Conservation (phyloP, 495 filamentous ascomycete genomes). For the Talaromyces stipitatus region DNA sequence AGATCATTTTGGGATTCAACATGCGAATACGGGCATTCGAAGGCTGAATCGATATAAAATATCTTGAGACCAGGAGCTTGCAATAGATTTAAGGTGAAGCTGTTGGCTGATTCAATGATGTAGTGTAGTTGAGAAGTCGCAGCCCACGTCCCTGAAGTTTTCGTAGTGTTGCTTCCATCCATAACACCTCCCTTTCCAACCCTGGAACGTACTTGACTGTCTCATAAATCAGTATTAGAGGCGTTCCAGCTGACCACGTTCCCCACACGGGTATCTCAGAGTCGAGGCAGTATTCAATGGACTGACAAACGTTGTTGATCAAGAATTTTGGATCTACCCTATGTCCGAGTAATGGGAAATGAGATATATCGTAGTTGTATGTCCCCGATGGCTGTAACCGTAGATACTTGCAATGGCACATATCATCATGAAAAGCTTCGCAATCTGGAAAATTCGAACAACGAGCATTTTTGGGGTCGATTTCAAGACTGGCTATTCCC, state of each 20-base stretch:
- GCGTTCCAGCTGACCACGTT: background rate
- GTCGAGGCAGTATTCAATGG: constrained; percentile 20
- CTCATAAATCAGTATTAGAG: constrained; percentile 1
- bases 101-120: background rate
- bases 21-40: background rate
- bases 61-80: background rate
- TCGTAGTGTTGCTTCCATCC: constrained; percentile 5
- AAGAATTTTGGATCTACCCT: constrained; percentile 15
- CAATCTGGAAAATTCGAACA: constrained; percentile 3
- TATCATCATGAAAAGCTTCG: background rate
- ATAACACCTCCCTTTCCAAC: background rate
- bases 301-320: constrained; percentile 24
- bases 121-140: constrained; percentile 3
- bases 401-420: constrained; percentile 1
- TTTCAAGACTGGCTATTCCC: background rate
- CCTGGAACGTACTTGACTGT: background rate
- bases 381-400: background rate
- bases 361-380: constrained; percentile 6
- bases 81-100: background rate
- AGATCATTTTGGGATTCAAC: background rate
- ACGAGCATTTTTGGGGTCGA: background rate
- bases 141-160: background rate
- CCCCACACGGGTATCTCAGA: constrained; percentile 8
- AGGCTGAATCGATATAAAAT: background rate
- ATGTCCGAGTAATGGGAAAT: constrained; percentile 14